Conservation (phyloP, 306 rosid species). For the Luffa aegyptiaca region DNA sequence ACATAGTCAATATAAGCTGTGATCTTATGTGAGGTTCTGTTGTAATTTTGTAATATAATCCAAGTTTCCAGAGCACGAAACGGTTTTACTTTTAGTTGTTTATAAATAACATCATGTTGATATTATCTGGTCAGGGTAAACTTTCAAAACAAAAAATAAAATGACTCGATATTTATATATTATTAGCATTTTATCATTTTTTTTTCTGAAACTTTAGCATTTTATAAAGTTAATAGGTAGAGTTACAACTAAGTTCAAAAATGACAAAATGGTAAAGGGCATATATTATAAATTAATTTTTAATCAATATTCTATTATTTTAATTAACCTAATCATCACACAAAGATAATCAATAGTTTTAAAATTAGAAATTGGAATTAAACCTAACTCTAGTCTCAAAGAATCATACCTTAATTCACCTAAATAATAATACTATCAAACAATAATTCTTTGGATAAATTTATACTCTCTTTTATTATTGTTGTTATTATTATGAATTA, state of each 20-base stretch:
- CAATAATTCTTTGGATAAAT: background rate
- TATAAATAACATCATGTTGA: too few species aligned
- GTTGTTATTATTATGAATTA: background rate
- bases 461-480: background rate
- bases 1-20: too few species aligned
- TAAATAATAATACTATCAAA: background rate
- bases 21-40: too few species aligned
- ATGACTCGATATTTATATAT: too few species aligned
- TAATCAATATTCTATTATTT: background rate
- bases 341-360: background rate
- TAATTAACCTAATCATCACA: background rate
- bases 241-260: too few species aligned
- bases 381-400: background rate
- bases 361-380: background rate
- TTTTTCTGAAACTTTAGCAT: too few species aligned
- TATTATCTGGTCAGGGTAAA: background rate
- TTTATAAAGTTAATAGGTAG: too few species aligned
- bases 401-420: background rate
- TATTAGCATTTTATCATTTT: too few species aligned
- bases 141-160: background rate
- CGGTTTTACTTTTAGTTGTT: background rate
- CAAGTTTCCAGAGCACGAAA: too few species aligned
- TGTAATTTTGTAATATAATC: too few species aligned
- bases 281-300: background rate
- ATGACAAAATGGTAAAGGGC: background rate